Conservation (phyloP, 108 stramenopile genomes). For the Nannochloropsis salina region DNA sequence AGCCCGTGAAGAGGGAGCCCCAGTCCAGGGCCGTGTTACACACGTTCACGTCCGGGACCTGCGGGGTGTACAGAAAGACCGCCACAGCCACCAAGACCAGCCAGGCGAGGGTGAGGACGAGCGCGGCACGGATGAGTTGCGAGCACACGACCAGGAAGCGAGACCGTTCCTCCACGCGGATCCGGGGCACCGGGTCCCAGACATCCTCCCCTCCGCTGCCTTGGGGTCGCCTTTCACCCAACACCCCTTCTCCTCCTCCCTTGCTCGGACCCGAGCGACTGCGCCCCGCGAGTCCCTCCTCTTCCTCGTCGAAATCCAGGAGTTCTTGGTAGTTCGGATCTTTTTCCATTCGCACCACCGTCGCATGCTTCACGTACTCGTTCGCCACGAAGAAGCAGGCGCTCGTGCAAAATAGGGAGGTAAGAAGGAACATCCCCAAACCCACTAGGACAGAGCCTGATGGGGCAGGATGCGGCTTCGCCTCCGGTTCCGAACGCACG, state of each 20-base stretch:
- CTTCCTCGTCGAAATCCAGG: not conserved
- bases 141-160: not conserved
- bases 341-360: not conserved
- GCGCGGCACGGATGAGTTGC: not conserved
- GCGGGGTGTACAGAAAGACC: not conserved
- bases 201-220: not conserved
- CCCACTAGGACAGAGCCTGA: conserved; percentile 10
- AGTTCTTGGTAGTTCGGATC: conserved; percentile 20
- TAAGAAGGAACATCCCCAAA: not conserved
- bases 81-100: not conserved
- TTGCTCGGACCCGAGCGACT: not conserved
- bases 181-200: not conserved
- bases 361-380: conserved; percentile 3
- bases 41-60: conserved; percentile 12
- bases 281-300: not conserved
- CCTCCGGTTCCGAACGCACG: not conserved
- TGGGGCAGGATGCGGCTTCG: not conserved
- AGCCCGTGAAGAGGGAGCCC: conserved; percentile 1
- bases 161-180: not conserved
- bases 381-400: conserved; percentile 20
- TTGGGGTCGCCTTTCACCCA: not conserved
- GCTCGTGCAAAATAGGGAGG: not conserved
- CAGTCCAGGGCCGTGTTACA: not conserved
- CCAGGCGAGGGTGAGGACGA: not conserved
- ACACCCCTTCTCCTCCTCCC: not conserved